These are phyloP conservation scores for Picea abies DNA, from an alignment of 83 land plant genomes.

Conservation along the genomic window DNA sequence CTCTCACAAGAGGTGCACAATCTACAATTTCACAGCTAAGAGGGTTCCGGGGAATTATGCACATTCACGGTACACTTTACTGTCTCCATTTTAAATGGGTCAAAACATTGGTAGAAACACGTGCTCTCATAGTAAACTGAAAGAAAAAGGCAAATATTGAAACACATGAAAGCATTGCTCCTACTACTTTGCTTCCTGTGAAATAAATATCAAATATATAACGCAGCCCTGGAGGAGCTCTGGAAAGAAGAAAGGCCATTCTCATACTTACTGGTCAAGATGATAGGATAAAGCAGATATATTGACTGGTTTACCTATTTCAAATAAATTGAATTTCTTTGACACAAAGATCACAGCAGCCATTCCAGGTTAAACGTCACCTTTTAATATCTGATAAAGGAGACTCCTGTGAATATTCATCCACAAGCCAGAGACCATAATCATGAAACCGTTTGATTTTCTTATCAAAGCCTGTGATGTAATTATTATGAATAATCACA, in stretches of 20 bases:
- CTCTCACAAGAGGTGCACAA: too few species aligned
- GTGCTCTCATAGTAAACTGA: too few species aligned
- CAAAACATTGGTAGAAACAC: too few species aligned
- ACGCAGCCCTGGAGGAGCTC: not conserved
- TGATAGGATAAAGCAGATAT: not conserved
- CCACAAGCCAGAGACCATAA: slow-evolving; percentile 81
- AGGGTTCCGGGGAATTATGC: too few species aligned
- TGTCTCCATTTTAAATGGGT: too few species aligned
- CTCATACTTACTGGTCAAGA: not conserved
- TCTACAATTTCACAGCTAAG: too few species aligned
- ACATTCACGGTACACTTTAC: too few species aligned
- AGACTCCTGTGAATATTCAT: slow-evolving; percentile 64
- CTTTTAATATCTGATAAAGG: slow-evolving; percentile 26
- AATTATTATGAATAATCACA: slow-evolving; percentile 92
- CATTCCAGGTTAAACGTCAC: not conserved
- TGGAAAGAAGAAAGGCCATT: not conserved
- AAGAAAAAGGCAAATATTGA: too few species aligned
- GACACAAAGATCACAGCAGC: not conserved
- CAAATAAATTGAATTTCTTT: not conserved
- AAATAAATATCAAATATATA: not conserved
- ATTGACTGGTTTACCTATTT: not conserved
- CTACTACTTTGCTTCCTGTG: too few species aligned
- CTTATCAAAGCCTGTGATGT: slow-evolving; percentile 92
- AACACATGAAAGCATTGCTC: too few species aligned
- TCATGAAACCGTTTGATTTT: slow-evolving; percentile 85